These are phyloP conservation scores for Phytophthora tubulina DNA, from an alignment of 352 stramenopile genomes.

Conservation along the genomic window DNA sequence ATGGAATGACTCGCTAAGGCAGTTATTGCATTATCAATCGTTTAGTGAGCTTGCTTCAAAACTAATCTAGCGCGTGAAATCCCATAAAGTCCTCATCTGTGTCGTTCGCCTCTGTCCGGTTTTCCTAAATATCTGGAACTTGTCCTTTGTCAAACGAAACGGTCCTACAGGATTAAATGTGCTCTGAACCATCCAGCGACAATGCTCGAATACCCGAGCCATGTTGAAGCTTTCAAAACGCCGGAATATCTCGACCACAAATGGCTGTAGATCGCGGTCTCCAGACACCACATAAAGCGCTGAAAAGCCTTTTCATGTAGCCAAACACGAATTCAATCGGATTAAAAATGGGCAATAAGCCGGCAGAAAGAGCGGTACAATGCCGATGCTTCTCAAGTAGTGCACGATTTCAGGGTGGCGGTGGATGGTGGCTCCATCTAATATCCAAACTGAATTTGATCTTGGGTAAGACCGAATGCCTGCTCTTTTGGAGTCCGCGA, in stretches of 20 bases:
- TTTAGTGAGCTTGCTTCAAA: background rate
- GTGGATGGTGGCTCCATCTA: constrained; percentile 42
- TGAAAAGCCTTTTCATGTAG: constrained; percentile 25
- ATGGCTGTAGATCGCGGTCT: background rate
- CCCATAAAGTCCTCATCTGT: background rate
- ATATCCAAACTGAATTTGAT: constrained; percentile 43
- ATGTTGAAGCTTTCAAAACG: too few species aligned
- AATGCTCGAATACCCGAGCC: background rate
- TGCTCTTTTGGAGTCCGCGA: constrained; percentile 23
- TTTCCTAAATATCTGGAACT: constrained; percentile 3
- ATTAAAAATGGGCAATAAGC: constrained; percentile 48
- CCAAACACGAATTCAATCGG: constrained; percentile 49
- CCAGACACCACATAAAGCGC: constrained; percentile 19
- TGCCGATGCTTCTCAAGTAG: constrained; percentile 38
- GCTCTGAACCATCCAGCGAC: constrained; percentile 21
- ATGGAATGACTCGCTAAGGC: too few species aligned
- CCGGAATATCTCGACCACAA: too few species aligned
- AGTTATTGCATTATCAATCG: too few species aligned
- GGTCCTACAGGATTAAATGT: constrained; percentile 15
- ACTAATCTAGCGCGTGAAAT: background rate
- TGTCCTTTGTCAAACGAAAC: constrained; percentile 1
- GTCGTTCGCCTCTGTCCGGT: background rate
- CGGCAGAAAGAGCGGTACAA: constrained; percentile 37
- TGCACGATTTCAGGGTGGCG: constrained; percentile 44
- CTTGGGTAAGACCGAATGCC: constrained; percentile 31